Base-by-base conservation (phyloP, 257 asterid species). In the Linaria vulgaris region DNA sequence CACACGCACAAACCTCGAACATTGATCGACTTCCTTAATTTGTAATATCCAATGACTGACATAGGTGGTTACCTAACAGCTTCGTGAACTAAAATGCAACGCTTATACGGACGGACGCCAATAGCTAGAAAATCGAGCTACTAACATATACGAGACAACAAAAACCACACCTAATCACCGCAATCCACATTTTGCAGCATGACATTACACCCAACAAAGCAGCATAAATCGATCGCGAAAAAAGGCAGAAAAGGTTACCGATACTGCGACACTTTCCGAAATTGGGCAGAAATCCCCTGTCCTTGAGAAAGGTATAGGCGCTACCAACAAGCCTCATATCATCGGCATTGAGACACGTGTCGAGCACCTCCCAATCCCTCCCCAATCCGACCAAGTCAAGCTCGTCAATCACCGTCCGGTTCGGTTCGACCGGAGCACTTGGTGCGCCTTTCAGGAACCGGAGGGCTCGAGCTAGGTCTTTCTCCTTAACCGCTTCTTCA, bases 281-380 rank as follows among this genome's bases (percentile, higher is more conserved):
- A 81, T 59, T 82, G 64, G 86, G 86, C 80, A 92, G 71, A 16
- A 83, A 72, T 20, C 89, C 95, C 20, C 80, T 73, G 66, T 85
- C 84, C 69, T 74, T 72, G 61, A 92, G 95, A 55, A 88, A 85
- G 13, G 82, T 64, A 61, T 92, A 88, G 61, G 98, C 96, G 64
- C 69, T 74, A 9, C 75, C 95, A 45, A 92, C 98, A 49, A 92
- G 97, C 74, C 78, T 77, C 97, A 92, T 77, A 73, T 92, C 97
- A 74, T 91, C 98, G 38, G 96, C 98, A 81, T 87, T 91, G 83
- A 91, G 76, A 74, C 96, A 88, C 44, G 98, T 85, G 73, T 88
- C 95, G 60, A 91, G 57, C 48, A 92, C 84, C 68, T 85, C 83
- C 96, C 95, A 91, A 67, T 91, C 88, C 79, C 91, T 77, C 41